phyloP scores from a whole-genome alignment of 192 early-diverging fungal genomes.

The Spinellus fusiger region DNA sequence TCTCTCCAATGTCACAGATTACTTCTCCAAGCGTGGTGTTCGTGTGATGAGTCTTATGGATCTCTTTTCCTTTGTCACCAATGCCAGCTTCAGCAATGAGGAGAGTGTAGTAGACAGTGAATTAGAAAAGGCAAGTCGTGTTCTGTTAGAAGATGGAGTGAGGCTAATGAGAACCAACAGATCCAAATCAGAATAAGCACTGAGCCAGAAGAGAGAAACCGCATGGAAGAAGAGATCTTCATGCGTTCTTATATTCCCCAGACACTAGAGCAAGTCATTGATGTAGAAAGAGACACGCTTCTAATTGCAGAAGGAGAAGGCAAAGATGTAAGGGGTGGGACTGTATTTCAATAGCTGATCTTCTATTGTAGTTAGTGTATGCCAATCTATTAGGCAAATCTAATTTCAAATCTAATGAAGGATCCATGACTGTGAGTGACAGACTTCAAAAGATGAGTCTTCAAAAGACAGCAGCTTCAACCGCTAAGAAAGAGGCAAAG shows the following conservation, averaged over 20 bases:
- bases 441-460: background rate
- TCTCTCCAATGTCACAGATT: conserved; percentile 88
- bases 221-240: conserved; percentile 87
- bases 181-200: conserved; percentile 30
- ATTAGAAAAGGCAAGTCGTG: conserved; percentile 54
- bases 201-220: conserved; percentile 44
- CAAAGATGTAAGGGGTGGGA: conserved; percentile 60
- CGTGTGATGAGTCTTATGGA: conserved; percentile 73
- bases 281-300: conserved; percentile 78
- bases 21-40: conserved; percentile 75
- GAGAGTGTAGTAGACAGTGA: conserved; percentile 64
- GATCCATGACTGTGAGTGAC: no score
- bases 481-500: background rate
- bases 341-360: background rate
- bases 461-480: background rate
- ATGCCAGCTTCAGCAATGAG: conserved; percentile 46
- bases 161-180: background rate
- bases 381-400: conserved; percentile 41
- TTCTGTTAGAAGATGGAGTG: background rate
- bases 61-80: conserved; percentile 86
- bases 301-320: conserved; percentile 67
- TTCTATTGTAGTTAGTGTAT: conserved; percentile 47
- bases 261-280: conserved; percentile 84
- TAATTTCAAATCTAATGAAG: background rate
- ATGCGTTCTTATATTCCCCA: conserved; percentile 87